phyloP scores from a whole-genome alignment of 306 rosid species.

The Malus sieversii region DNA sequence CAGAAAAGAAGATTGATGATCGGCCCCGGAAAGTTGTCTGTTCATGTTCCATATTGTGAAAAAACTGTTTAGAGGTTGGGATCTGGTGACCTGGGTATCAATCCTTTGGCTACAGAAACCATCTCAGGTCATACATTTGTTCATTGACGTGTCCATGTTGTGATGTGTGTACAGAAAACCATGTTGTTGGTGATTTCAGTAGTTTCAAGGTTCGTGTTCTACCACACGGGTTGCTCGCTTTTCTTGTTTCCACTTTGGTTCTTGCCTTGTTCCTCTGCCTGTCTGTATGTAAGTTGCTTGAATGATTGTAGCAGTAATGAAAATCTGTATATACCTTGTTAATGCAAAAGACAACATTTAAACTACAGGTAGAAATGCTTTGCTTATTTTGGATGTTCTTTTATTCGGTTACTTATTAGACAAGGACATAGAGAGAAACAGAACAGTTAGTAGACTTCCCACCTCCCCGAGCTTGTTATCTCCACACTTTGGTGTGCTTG shows the following conservation, averaged over 20 bases:
- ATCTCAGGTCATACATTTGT: constrained; percentile 25
- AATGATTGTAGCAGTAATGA: constrained; percentile 24
- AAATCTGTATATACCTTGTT: constrained; percentile 18
- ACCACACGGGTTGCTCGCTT: constrained; percentile 15
- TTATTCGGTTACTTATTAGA: background rate
- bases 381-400: background rate
- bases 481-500: background rate
- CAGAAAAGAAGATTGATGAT: constrained; percentile 90
- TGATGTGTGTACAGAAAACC: constrained; percentile 44
- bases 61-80: constrained; percentile 1
- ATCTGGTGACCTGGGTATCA: constrained; percentile 16
- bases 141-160: constrained; percentile 40
- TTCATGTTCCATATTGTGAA: constrained; percentile 84
- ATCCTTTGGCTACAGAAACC: constrained; percentile 34
- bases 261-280: background rate
- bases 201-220: constrained; percentile 28
- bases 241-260: background rate
- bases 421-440: constrained; percentile 19
- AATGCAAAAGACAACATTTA: constrained; percentile 24
- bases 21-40: constrained; percentile 73
- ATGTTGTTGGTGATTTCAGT: constrained; percentile 33
- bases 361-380: constrained; percentile 11
- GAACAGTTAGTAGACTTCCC: no score
- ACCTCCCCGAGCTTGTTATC: background rate
- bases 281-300: background rate